These are phyloP conservation scores for Solanum pinnatisectum DNA, from an alignment of 257 asterid genomes.

Conservation along the genomic window DNA sequence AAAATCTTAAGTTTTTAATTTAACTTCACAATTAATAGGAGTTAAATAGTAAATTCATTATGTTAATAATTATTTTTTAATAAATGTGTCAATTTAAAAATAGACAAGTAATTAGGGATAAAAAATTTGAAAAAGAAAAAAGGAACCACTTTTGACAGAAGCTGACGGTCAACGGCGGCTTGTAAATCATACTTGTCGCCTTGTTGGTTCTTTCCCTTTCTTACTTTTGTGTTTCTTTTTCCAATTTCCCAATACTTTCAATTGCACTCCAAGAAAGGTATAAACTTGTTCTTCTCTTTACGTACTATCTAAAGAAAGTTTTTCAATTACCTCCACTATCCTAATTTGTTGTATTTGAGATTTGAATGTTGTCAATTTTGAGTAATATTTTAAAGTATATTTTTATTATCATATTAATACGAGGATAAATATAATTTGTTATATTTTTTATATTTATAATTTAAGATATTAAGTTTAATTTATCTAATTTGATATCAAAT, in stretches of 20 bases:
- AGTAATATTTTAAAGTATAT: background rate
- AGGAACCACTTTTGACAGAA: background rate
- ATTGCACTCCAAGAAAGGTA: background rate
- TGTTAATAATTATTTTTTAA: no score
- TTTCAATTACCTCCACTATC: background rate
- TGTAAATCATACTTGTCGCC: constrained; percentile 20
- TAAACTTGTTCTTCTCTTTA: background rate
- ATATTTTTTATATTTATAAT: no score
- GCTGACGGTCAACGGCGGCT: constrained; percentile 33
- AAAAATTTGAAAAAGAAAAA: background rate
- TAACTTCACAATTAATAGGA: no score
- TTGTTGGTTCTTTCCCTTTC: constrained; percentile 16
- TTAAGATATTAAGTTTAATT: no score
- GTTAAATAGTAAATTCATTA: no score
- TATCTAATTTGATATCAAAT: no score
- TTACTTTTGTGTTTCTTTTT: background rate
- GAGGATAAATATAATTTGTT: no score
- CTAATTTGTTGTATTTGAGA: background rate
- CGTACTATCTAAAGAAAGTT: background rate
- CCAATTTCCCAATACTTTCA: background rate
- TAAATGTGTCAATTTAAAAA: no score
- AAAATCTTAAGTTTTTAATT: no score
- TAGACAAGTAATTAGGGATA: background rate
- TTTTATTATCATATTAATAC: no score
- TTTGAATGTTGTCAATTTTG: background rate